A percentile compares a stretch with the other conserved stretches of the same genome.
Evolutionary conservation across 306 rosid species (phyloP).

Genomic region (Quillaja saponaria): DNA sequence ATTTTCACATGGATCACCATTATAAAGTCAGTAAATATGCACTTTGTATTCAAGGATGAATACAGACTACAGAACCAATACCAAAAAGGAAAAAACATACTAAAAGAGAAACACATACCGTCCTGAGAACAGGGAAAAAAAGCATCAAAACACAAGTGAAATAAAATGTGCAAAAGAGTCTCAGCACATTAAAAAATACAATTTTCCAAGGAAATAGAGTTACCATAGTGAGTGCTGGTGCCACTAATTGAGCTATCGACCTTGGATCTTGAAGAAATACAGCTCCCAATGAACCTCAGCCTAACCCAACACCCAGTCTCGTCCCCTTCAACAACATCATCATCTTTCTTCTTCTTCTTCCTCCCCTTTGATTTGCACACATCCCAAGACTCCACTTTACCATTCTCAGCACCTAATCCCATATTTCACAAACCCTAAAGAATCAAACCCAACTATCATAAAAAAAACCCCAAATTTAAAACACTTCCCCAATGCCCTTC

Average conservation of each 20-base stretch:
- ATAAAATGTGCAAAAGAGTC: slow-evolving; percentile 9
- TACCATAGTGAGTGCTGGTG: slow-evolving; percentile 81
- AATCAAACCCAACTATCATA: slow-evolving; percentile 50
- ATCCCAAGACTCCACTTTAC: slow-evolving; percentile 75
- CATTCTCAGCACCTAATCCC: slow-evolving; percentile 79
- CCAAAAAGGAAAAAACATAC: slow-evolving; percentile 19
- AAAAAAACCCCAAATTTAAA: slow-evolving; percentile 41
- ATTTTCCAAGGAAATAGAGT: slow-evolving; percentile 23
- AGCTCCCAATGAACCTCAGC: slow-evolving; percentile 75
- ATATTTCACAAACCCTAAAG: slow-evolving; percentile 56
- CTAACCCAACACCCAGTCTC: slow-evolving; percentile 83
- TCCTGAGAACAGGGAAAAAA: neutral
- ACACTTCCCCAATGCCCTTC: slow-evolving; percentile 36
- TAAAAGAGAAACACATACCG: slow-evolving; percentile 6
- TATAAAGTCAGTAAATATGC: slow-evolving; percentile 16
- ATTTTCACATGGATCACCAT: slow-evolving; percentile 7
- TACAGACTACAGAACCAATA: neutral
- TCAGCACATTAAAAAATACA: slow-evolving; percentile 12
- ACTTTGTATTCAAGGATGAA: slow-evolving; percentile 8
- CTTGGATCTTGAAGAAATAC: slow-evolving; percentile 99
- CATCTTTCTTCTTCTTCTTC: slow-evolving; percentile 58
- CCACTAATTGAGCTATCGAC: slow-evolving; percentile 90
- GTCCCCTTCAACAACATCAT: slow-evolving; percentile 44
- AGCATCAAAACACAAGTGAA: slow-evolving; percentile 16
- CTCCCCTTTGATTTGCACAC: slow-evolving; percentile 61